A percentile compares a stretch with the other conserved stretches of the same genome.
These are phyloP conservation scores for Malus sylvestris DNA, from an alignment of 306 rosid genomes.

Conservation along the genomic window DNA sequence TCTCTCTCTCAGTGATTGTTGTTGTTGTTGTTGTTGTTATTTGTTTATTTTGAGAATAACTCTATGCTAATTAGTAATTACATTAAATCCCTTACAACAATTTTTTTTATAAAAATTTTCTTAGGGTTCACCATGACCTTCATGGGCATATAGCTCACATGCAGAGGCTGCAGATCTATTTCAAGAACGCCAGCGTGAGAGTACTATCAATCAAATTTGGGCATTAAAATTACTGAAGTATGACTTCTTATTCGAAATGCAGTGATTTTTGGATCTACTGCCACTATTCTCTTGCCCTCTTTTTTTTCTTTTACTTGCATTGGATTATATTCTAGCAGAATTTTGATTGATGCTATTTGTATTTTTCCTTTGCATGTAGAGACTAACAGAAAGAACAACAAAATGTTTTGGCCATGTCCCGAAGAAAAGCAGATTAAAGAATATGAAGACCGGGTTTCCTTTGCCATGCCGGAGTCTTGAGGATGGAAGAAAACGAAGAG, in stretches of 20 bases:
- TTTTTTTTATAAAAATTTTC: neutral
- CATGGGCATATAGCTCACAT: neutral
- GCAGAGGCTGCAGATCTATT: neutral
- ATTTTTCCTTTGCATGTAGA: neutral
- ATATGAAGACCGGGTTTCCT: neutral
- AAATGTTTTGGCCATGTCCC: neutral
- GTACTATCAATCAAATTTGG: neutral
- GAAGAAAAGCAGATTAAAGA: neutral
- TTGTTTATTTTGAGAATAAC: neutral
- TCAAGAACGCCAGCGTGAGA: neutral
- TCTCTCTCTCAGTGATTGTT: too few species aligned
- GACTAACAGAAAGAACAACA: neutral
- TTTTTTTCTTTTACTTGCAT: neutral
- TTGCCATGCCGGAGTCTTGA: neutral
- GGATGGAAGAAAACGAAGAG: neutral
- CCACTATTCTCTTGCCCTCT: neutral
- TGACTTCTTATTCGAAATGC: neutral
- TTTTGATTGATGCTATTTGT: neutral
- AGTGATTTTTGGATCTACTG: neutral
- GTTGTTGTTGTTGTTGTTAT: too few species aligned
- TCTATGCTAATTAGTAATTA: too few species aligned
- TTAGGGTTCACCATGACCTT: neutral
- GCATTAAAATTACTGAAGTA: neutral
- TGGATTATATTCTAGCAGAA: neutral
- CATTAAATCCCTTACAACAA: neutral